Percentiles rank a stretch among this genome's conserved stretches.
These are phyloP conservation scores for Xerophyta viscosa DNA, from an alignment of 106 monocot species.

Conservation along the genomic window DNA sequence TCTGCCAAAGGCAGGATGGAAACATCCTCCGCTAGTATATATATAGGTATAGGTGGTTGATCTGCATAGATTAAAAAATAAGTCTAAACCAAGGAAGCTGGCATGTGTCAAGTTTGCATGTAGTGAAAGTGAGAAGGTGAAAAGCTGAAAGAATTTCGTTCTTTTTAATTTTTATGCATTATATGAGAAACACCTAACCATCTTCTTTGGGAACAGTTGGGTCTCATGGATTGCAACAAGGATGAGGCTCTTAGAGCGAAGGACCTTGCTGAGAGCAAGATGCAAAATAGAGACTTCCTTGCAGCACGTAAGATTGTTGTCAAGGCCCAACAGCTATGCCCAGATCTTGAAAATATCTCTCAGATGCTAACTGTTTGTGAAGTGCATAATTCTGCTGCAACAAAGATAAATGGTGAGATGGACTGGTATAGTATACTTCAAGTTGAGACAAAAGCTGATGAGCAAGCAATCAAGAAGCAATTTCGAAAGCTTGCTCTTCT, in stretches of 20 bases:
- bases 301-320: conserved; percentile 47
- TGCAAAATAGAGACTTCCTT: conserved; percentile 45
- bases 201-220: neutral
- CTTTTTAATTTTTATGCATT: neutral
- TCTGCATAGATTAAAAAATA: too few relatives aligned
- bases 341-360: conserved; percentile 63
- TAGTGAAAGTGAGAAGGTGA: too few relatives aligned
- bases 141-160: too few relatives aligned
- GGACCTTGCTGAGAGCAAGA: conserved; percentile 59
- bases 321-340: conserved; percentile 58
- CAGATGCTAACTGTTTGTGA: conserved; percentile 75
- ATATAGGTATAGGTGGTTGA: too few relatives aligned
- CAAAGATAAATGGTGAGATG: conserved; percentile 32
- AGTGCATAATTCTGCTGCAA: conserved; percentile 51
- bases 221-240: conserved; percentile 90
- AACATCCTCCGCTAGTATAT: too few relatives aligned
- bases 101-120: too few relatives aligned
- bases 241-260: conserved; percentile 72
- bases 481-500: conserved; percentile 63
- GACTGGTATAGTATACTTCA: conserved; percentile 71
- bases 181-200: neutral
- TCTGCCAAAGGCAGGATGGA: too few relatives aligned
- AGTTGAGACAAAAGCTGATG: conserved; percentile 47
- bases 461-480: conserved; percentile 51
- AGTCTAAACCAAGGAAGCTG: too few relatives aligned